Percentiles rank a stretch among this genome's conserved stretches.
Conservation (phyloP, 2,329 filamentous ascomycete genomes). For the Biscogniauxia mediterranea region DNA sequence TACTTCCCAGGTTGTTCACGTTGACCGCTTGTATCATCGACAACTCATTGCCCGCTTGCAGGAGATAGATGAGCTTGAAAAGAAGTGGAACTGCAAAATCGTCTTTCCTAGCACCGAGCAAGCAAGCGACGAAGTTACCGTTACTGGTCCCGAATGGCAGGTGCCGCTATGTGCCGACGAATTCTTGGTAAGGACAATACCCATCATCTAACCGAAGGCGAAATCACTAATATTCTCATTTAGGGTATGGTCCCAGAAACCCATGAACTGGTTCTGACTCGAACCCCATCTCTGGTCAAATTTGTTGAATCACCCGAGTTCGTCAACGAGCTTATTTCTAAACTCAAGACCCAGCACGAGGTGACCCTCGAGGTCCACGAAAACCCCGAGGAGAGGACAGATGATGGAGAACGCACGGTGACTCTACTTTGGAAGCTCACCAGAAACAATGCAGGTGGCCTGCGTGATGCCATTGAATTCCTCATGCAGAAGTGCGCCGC, state of each 20-base stretch:
- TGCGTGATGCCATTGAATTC: conserved; percentile 95
- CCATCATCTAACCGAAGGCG: neutral
- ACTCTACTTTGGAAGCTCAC: conserved; percentile 80
- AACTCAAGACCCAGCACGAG: conserved; percentile 88
- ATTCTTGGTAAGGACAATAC: conserved; percentile 64
- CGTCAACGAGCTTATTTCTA: conserved; percentile 72
- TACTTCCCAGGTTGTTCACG: conserved; percentile 87
- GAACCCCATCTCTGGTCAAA: conserved; percentile 71
- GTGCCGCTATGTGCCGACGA: conserved; percentile 95
- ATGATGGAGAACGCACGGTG: conserved; percentile 56
- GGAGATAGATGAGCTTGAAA: conserved; percentile 92
- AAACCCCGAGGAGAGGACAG: conserved; percentile 56
- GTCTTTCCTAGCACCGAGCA: conserved; percentile 97
- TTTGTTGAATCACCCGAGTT: conserved; percentile 84
- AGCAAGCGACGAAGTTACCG: conserved; percentile 92
- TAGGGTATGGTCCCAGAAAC: conserved; percentile 96
- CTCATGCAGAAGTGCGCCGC: conserved; percentile 82
- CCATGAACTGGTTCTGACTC: conserved; percentile 84
- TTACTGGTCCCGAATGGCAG: conserved; percentile 97
- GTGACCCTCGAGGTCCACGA: conserved; percentile 78
- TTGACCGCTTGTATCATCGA: conserved; percentile 93
- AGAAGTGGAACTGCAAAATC: conserved; percentile 99
- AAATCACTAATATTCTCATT: conserved; percentile 29
- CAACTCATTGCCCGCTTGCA: conserved; percentile 84
- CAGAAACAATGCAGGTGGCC: conserved; percentile 91